These are phyloP conservation scores for Fusarium tupiense DNA, from an alignment of 2,329 filamentous ascomycete genomes.

Conservation along the genomic window DNA sequence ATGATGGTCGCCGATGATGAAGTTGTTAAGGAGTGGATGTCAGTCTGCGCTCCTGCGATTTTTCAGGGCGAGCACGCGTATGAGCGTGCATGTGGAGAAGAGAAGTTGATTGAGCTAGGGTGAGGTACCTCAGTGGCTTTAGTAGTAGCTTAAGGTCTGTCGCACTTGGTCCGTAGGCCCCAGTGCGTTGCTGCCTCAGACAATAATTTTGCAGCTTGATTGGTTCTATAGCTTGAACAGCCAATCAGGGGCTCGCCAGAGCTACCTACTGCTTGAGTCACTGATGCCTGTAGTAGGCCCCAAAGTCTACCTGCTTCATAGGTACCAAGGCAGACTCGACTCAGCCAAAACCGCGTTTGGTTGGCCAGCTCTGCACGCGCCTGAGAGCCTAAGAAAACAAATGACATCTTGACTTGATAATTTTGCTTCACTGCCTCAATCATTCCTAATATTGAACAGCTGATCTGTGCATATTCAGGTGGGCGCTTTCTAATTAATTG, in stretches of 20 bases:
- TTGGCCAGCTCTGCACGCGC: slow-evolving; percentile 12
- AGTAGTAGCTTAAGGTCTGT: slow-evolving; percentile 23
- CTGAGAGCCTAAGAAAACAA: background rate
- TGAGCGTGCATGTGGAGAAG: slow-evolving; percentile 1
- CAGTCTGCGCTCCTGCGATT: slow-evolving; percentile 15
- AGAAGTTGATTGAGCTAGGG: slow-evolving; percentile 30
- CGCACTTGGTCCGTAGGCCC: slow-evolving; percentile 24
- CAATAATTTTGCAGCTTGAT: slow-evolving; percentile 45
- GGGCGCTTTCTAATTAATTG: background rate
- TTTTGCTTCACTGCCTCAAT: background rate
- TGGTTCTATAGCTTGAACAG: slow-evolving; percentile 40
- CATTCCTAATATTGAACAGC: background rate
- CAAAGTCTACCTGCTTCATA: slow-evolving; percentile 38
- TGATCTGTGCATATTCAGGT: background rate
- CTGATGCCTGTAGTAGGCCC: slow-evolving; percentile 45
- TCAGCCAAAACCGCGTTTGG: slow-evolving; percentile 26
- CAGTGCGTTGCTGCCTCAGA: slow-evolving; percentile 50
- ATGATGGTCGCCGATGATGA: slow-evolving; percentile 51
- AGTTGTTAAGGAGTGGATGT: slow-evolving; percentile 18
- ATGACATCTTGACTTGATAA: background rate
- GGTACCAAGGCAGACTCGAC: slow-evolving; percentile 44
- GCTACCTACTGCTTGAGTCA: slow-evolving; percentile 42
- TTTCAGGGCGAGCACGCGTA: slow-evolving; percentile 1
- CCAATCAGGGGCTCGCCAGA: slow-evolving; percentile 43
- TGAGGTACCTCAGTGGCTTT: slow-evolving; percentile 33